Evolutionary conservation across 108 stramenopile genomes (phyloP), one percentile per base, ranked within the genome.

Genomic region (Nannochloropsis gaditana): DNA sequence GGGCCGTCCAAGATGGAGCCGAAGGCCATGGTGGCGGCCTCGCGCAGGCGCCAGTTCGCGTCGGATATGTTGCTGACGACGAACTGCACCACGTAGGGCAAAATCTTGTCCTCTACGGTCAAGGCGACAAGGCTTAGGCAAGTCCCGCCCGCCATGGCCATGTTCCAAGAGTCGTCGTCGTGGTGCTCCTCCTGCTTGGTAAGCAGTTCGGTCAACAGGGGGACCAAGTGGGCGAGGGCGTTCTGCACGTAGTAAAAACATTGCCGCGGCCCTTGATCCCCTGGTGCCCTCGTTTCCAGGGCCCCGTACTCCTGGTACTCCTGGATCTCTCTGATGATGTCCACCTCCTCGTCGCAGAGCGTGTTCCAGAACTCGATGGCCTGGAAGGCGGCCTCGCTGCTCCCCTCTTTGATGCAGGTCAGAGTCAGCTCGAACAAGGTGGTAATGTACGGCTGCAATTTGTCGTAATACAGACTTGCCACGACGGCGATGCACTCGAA

Each of bases 361-460:
- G 96, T 94, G 44, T 90, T 91, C 97, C 97, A 98, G 85, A 98
- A 97, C 87, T 98, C 97, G 84, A 98, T 95, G 2, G 96, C 96
- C 79, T 93, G 88, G 47, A 92, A 93, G 21, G 95, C 94, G 0
- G 90, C 92, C 43, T 89, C 84, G 44, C 83, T 83, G 82, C 80
- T 50, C 9, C 73, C 87, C 88, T 95, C 95, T 41, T 93, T 82
- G 87, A 97, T 96, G 15, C 95, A 94, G 73, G 89, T 83, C 82
- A 95, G 92, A 2, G 96, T 96, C 45, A 98, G 91, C 89, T 97
- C 88, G 86, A 94, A 96, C n/a, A 98, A 79, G 1, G 92, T 93
- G 43, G 94, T 91, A 93, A 97, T 96, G 93, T 96, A 98, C 11
- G 90, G 93, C 84, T 91, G 92, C 80, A 98, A 87, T 79, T 95